phyloP scores from a whole-genome alignment of 2,329 filamentous ascomycete species.

The Diaporthe vexans region DNA sequence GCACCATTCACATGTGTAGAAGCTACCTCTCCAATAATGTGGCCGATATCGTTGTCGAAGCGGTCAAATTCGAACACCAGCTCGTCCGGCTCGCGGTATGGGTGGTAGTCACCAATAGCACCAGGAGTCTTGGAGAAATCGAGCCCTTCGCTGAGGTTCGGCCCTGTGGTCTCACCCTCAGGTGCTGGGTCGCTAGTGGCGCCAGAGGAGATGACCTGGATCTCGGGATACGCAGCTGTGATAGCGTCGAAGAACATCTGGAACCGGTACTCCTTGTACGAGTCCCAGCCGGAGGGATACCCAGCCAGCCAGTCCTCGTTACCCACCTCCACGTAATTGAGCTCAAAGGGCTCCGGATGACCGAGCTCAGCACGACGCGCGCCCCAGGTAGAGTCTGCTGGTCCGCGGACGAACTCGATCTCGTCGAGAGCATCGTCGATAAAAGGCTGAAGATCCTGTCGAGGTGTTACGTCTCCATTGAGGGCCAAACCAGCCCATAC shows the following conservation, averaged over 20 bases:
- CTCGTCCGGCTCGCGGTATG: constrained; percentile 53
- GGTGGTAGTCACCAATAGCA: constrained; percentile 31
- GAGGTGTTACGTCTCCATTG: constrained; percentile 64
- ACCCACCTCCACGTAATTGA: constrained; percentile 75
- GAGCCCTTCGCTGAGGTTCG: constrained; percentile 11
- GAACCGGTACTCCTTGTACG: constrained; percentile 70
- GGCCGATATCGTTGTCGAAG: constrained; percentile 32
- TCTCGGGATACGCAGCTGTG: constrained; percentile 23
- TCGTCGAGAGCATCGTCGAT: constrained; percentile 73
- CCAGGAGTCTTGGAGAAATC: constrained; percentile 8
- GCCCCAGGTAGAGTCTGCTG: constrained; percentile 67
- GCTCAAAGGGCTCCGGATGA: constrained; percentile 71
- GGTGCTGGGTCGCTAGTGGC: constrained; percentile 22
- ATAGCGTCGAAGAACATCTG: constrained; percentile 72
- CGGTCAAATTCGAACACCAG: constrained; percentile 30
- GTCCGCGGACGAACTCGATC: constrained; percentile 73
- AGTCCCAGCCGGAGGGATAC: constrained; percentile 60
- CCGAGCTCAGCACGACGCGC: constrained; percentile 70
- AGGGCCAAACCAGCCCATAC: constrained; percentile 71
- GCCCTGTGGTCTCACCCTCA: constrained; percentile 10
- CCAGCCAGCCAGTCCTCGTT: constrained; percentile 76
- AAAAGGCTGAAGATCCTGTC: constrained; percentile 66
- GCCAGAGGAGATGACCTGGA: constrained; percentile 25
- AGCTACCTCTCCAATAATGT: constrained; percentile 62
- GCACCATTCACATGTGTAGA: constrained; percentile 66